Evolutionary conservation across 352 stramenopile genomes (phyloP).

Genomic region (Aphanomyces cochlioides): DNA sequence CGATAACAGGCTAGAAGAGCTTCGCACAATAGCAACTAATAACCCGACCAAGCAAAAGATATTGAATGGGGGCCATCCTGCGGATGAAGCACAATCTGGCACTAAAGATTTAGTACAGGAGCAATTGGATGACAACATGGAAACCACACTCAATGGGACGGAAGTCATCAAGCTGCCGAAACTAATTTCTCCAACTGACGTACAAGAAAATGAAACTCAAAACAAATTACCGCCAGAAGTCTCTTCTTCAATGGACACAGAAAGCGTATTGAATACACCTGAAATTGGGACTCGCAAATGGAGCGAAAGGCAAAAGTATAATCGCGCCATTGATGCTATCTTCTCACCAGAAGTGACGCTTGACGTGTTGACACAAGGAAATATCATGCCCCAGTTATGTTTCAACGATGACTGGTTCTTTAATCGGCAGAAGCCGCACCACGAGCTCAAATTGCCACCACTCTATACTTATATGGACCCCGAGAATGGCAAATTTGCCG

Average conservation of each 20-base stretch:
- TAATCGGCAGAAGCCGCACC: conserved; percentile 1
- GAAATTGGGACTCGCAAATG: not conserved
- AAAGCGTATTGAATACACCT: too few species aligned
- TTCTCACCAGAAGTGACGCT: conserved; percentile 13
- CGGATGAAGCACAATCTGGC: not conserved
- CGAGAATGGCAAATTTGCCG: not conserved
- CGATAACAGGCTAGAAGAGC: not conserved
- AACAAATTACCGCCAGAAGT: not conserved
- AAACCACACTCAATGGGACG: not conserved
- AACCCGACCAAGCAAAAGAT: not conserved
- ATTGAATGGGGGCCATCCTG: not conserved
- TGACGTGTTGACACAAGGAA: not conserved
- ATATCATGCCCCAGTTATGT: conserved; percentile 6
- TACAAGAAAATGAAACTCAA: too few species aligned
- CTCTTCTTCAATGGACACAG: not conserved
- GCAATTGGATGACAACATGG: not conserved
- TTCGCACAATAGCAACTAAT: not conserved
- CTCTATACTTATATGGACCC: not conserved
- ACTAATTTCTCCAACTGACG: too few species aligned
- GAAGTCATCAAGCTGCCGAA: too few species aligned
- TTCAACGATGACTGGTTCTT: conserved; percentile 22
- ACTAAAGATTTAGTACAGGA: not conserved
- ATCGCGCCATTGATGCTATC: conserved; percentile 13
- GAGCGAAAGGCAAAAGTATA: conserved; percentile 24
- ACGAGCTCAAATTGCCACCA: conserved; percentile 6